Conservation (phyloP, 1,139 yeast genomes). For the Wickerhamiella pararugosa region DNA sequence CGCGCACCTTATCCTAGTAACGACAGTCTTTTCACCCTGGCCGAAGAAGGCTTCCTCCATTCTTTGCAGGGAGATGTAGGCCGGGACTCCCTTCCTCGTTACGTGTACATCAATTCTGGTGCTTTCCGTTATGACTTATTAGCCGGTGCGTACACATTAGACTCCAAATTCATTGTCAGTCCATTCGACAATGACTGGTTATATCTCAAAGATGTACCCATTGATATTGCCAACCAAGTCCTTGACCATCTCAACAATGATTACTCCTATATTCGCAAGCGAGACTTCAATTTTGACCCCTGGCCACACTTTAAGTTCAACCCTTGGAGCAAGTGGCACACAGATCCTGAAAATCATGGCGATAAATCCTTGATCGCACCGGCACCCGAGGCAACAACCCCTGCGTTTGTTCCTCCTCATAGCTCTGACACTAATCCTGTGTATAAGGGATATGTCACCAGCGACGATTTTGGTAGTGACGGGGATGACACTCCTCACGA, state of each 20-base stretch:
- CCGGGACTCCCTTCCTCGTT: constrained; percentile 31
- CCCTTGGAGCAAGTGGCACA: not conserved
- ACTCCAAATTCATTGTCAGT: constrained; percentile 65
- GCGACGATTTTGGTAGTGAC: constrained; percentile 64
- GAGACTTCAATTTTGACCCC: not conserved
- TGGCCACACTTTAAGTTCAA: not conserved
- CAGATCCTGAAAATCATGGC: not conserved
- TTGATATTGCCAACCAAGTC: constrained; percentile 33
- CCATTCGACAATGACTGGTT: constrained; percentile 77
- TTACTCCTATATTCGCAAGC: constrained; percentile 7
- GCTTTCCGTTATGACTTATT: constrained; percentile 75
- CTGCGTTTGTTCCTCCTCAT: not conserved
- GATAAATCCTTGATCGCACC: constrained; percentile 2
- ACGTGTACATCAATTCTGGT: constrained; percentile 68
- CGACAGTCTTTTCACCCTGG: constrained; percentile 42
- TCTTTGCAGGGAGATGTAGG: constrained; percentile 25
- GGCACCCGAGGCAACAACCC: constrained; percentile 6
- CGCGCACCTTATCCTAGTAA: constrained; percentile 50
- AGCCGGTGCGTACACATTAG: constrained; percentile 68
- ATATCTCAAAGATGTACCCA: constrained; percentile 36
- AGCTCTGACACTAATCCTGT: not conserved
- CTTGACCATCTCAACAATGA: constrained; percentile 32
- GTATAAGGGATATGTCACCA: constrained; percentile 59
- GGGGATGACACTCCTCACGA: constrained; percentile 87
- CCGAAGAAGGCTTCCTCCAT: constrained; percentile 44